These are phyloP conservation scores for Trichosporon inkin DNA, from an alignment of 1,284 basidiomycete species.

Conservation along the genomic window DNA sequence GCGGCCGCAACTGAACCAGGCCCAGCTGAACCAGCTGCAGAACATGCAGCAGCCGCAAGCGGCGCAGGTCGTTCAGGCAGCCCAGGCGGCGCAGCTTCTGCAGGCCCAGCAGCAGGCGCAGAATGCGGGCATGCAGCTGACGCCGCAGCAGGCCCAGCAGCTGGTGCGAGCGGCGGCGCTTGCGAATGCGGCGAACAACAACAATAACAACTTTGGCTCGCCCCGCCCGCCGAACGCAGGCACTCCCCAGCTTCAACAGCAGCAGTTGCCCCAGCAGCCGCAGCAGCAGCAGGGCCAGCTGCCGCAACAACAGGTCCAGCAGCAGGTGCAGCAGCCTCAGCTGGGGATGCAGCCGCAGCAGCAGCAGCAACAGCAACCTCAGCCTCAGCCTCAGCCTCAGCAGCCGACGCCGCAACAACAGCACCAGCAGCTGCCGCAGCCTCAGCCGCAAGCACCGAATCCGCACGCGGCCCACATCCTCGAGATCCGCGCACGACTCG, in stretches of 20 bases:
- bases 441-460: constrained; percentile 11
- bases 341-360: background rate
- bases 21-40: constrained; percentile 16
- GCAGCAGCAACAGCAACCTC: background rate
- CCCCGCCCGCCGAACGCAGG: constrained; percentile 25
- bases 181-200: constrained; percentile 16
- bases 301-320: constrained; percentile 10
- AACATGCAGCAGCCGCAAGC: constrained; percentile 14
- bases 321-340: constrained; percentile 16
- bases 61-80: constrained; percentile 11
- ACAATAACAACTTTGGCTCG: constrained; percentile 30
- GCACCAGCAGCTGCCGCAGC: constrained; percentile 19
- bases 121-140: constrained; percentile 19
- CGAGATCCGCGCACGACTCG: constrained; percentile 30
- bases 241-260: constrained; percentile 2
- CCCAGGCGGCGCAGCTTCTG: constrained; percentile 20
- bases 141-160: constrained; percentile 25
- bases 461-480: constrained; percentile 22
- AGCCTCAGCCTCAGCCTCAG: background rate
- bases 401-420: background rate
- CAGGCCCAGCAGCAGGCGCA: constrained; percentile 26
- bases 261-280: background rate
- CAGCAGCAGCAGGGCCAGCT: background rate
- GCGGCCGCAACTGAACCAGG: constrained; percentile 15
- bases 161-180: constrained; percentile 17